Evolutionary conservation across 2,329 filamentous ascomycete genomes (phyloP).

Genomic region (Thielaviopsis euricoi): DNA sequence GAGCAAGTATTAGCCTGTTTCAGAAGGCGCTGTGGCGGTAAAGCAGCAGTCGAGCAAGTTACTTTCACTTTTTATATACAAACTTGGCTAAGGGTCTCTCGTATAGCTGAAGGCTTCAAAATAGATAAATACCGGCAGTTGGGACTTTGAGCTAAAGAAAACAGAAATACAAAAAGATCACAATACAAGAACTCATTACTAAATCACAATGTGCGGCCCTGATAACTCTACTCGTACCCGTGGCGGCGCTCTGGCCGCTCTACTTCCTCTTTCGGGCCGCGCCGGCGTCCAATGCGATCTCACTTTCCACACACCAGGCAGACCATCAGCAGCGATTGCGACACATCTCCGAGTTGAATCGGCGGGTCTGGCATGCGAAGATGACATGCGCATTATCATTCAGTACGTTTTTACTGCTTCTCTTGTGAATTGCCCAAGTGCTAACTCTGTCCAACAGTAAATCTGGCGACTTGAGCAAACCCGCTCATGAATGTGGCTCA

Average conservation of each 20-base stretch:
- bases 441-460: neutral
- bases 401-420: slow-evolving; percentile 20
- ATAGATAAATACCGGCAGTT: neutral
- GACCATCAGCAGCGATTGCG: slow-evolving; percentile 21
- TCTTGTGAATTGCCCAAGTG: neutral
- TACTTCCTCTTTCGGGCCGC: slow-evolving; percentile 17
- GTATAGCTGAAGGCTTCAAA: neutral
- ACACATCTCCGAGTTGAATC: slow-evolving; percentile 28
- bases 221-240: slow-evolving; percentile 24
- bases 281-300: slow-evolving; percentile 21
- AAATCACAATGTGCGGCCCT: slow-evolving; percentile 27
- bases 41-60: neutral
- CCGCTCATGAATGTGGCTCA: slow-evolving; percentile 27
- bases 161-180: neutral
- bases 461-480: slow-evolving; percentile 15
- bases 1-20: neutral
- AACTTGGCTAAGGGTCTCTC: too few relatives aligned
- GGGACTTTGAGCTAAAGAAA: neutral
- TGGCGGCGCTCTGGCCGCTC: slow-evolving; percentile 30
- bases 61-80: too few relatives aligned
- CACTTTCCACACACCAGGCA: slow-evolving; percentile 26
- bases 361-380: slow-evolving; percentile 13
- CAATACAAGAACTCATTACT: neutral
- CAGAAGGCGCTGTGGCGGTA: neutral
- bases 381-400: slow-evolving; percentile 23